Evolutionary conservation across 2,329 filamentous ascomycete genomes (phyloP), one percentile per base, ranked within the genome.

Genomic region (Claviceps humidiphila): DNA sequence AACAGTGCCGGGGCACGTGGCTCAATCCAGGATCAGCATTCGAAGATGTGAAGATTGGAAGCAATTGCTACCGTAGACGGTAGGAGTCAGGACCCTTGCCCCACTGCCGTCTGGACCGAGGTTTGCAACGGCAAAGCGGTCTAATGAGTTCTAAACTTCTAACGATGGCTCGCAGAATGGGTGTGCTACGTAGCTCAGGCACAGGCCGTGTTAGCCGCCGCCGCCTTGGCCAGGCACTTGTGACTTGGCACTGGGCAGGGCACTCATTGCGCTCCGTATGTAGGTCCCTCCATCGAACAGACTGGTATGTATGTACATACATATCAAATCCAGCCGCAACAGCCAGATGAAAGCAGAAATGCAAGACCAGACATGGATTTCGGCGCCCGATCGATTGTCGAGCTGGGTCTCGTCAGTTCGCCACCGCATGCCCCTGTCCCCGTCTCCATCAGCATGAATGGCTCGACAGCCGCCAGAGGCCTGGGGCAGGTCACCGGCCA

Each of bases 351-450:
- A 42, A 6, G 5, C 24, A 24, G 24, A 37, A 37, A 37, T 24
- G 43, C 24, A 34, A 34, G 42, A 44, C 42, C 24, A 44, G 42
- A 20, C 42, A 44, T 22, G 42, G 39, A 44, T 38, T 51, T 51
- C 47, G 48, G 49, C 39, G 51, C 48, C 44, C 52, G 52, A 51
- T 53, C 52, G 43, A 53, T 53, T 50, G 51, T 53, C 51, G 51
- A 53, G 47, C 42, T 45, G 47, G 30, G 8, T 30, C 30, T 30
- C 8, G 8, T 30, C 30, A 30, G 30, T 30, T 11, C 9, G 30
- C 30, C 30, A 30, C 30, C 30, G 9, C 30, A 30, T 30, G 9
- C 30, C 9, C 30, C 30, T 30, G 30, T 30, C 30, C 38, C 39
- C 38, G 43, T 22, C 44, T 43, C 24, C 38, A 46, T n/a, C 34